Evolutionary conservation across 306 rosid species (phyloP).

Genomic region (Psophocarpus tetragonolobus): DNA sequence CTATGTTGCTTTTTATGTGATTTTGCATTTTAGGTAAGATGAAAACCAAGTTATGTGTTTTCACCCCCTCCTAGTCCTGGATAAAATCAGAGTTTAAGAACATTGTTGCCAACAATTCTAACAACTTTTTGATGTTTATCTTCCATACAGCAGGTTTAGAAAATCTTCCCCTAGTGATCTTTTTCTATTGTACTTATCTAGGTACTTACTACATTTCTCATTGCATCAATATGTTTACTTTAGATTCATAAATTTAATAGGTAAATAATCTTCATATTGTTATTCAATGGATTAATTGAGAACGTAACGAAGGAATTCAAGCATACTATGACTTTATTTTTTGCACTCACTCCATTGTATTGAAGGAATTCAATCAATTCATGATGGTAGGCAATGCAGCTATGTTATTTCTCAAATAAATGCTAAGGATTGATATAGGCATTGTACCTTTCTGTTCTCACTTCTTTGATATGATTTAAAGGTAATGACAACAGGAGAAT

Average conservation of each 20-base stretch:
- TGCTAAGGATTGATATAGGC: background rate
- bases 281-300: background rate
- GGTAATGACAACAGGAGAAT: too few relatives aligned
- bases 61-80: background rate
- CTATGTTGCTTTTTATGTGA: too few relatives aligned
- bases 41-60: background rate
- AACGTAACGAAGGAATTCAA: background rate
- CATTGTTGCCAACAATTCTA: background rate
- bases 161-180: conserved; percentile 81
- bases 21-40: too few relatives aligned
- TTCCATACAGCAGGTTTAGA: conserved; percentile 78
- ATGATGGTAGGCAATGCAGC: background rate
- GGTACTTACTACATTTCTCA: conserved; percentile 47
- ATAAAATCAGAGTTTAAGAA: background rate
- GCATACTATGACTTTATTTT: conserved; percentile 11
- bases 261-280: background rate
- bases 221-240: conserved; percentile 1
- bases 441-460: too few relatives aligned
- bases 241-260: background rate
- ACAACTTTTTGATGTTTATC: conserved; percentile 59
- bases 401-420: background rate
- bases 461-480: background rate
- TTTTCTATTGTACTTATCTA: conserved; percentile 65
- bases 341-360: background rate
- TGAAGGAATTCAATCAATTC: background rate